Conservation (phyloP, 2,329 filamentous ascomycete genomes). For the Apiospora rasikravindrae region DNA sequence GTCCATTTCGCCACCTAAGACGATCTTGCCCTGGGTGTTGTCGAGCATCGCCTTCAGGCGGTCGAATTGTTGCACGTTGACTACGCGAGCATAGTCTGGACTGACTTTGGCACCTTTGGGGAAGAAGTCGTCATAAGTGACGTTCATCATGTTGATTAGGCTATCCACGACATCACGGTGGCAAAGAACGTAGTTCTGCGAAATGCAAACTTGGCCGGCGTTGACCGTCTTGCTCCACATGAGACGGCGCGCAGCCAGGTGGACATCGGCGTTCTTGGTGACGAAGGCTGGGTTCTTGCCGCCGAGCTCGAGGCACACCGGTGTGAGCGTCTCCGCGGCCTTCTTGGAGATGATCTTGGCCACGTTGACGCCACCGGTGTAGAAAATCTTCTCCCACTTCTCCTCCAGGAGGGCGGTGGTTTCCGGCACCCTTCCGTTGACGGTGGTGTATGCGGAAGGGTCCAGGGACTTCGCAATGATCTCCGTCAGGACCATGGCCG, state of each 20-base stretch:
- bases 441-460: conserved; percentile 72
- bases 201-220: conserved; percentile 89
- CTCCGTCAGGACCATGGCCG: conserved; percentile 79
- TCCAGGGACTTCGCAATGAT: conserved; percentile 80
- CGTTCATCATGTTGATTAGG: conserved; percentile 78
- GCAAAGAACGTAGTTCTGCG: conserved; percentile 89
- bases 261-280: conserved; percentile 80
- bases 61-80: conserved; percentile 80
- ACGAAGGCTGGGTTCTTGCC: conserved; percentile 92
- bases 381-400: conserved; percentile 98
- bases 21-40: conserved; percentile 78
- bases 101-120: conserved; percentile 81
- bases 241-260: conserved; percentile 80
- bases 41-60: conserved; percentile 94
- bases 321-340: conserved; percentile 86
- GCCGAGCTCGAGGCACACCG: conserved; percentile 87
- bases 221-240: conserved; percentile 89
- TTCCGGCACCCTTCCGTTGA: conserved; percentile 84
- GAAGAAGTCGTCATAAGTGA: conserved; percentile 77
- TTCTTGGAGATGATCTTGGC: conserved; percentile 90
- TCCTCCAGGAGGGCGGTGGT: conserved; percentile 81
- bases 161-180: conserved; percentile 74
- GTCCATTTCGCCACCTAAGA: conserved; percentile 86
- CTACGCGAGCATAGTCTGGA: conserved; percentile 77
- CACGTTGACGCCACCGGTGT: conserved; percentile 81